A percentile compares a stretch with the other conserved stretches of the same genome.
These are phyloP conservation scores for Diaporthe humulicola DNA, from an alignment of 2,329 filamentous ascomycete genomes.

Conservation along the genomic window DNA sequence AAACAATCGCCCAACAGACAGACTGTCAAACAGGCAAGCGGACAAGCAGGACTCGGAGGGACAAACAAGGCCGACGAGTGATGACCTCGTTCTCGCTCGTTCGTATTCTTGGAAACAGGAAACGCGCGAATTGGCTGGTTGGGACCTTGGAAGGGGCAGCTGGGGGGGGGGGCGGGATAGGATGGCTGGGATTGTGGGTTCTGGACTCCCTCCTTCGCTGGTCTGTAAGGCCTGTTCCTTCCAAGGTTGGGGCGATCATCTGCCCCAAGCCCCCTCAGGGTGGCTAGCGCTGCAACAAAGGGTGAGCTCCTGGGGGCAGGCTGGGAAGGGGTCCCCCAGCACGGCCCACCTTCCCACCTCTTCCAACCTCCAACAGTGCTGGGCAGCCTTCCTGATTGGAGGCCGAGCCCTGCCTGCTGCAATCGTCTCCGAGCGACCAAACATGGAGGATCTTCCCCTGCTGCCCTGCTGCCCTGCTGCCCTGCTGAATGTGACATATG, in stretches of 20 bases:
- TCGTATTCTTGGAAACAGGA: conserved; percentile 33
- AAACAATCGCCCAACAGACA: not conserved
- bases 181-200: conserved; percentile 28
- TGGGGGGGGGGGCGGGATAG: not conserved
- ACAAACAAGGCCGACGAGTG: not conserved
- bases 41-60: not conserved
- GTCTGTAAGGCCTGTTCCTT: not conserved
- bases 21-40: conserved; percentile 1
- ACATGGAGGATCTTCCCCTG: not conserved
- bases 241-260: conserved; percentile 4
- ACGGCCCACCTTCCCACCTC: not conserved
- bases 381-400: conserved; percentile 2
- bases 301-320: not conserved
- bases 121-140: conserved; percentile 17
- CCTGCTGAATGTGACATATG: not conserved
- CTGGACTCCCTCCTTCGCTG: not conserved
- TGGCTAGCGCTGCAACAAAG: conserved; percentile 27
- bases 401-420: not conserved
- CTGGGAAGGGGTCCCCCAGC: not conserved
- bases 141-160: not conserved
- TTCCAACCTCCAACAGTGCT: not conserved
- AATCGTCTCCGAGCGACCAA: conserved; percentile 24
- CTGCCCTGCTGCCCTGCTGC: too few relatives aligned
- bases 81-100: conserved; percentile 15
- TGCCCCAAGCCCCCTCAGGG: not conserved